Evolutionary conservation across 2,329 filamentous ascomycete genomes (phyloP).

Genomic region (Hypomyces perniciosus): DNA sequence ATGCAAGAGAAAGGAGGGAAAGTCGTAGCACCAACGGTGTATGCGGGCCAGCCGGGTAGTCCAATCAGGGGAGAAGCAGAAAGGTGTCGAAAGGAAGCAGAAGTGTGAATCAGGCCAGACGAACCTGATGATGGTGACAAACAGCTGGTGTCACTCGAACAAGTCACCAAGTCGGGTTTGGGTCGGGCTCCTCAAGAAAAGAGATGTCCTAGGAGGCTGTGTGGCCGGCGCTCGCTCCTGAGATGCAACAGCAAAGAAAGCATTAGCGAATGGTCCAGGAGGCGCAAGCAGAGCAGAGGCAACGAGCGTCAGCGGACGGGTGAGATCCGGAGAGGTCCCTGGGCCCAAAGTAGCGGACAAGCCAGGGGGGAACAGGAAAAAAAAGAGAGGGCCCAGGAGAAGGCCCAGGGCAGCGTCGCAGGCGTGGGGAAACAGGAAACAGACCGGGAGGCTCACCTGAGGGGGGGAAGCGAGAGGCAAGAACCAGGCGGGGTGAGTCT

Average conservation of each 20-base stretch:
- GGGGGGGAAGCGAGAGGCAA: slow-evolving; percentile 20
- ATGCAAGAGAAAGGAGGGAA: not conserved
- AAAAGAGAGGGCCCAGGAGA: slow-evolving; percentile 12
- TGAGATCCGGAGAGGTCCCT: slow-evolving; percentile 1
- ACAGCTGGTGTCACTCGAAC: slow-evolving; percentile 15
- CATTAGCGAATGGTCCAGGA: slow-evolving; percentile 12
- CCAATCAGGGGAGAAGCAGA: not conserved
- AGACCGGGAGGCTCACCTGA: slow-evolving; percentile 25
- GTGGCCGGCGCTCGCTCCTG: slow-evolving; percentile 14
- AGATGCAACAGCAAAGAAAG: slow-evolving; percentile 5
- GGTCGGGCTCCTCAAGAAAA: slow-evolving; percentile 8
- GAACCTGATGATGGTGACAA: slow-evolving; percentile 17
- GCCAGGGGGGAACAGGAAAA: slow-evolving; percentile 9
- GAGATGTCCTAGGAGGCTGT: slow-evolving; percentile 9
- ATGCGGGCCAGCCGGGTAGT: not conserved
- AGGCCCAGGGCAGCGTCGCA: slow-evolving; percentile 6
- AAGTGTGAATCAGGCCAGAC: slow-evolving; percentile 9
- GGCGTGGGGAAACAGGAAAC: slow-evolving; percentile 9
- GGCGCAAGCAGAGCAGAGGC: slow-evolving; percentile 11
- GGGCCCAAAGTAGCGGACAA: slow-evolving; percentile 13
- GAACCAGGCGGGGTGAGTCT: slow-evolving; percentile 19
- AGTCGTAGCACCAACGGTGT: not conserved
- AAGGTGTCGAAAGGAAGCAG: slow-evolving; percentile 1
- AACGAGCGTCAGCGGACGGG: slow-evolving; percentile 1
- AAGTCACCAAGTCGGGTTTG: slow-evolving; percentile 6